These are phyloP conservation scores for Puccinia triticina DNA, from an alignment of 1,284 basidiomycete genomes.

Conservation along the genomic window DNA sequence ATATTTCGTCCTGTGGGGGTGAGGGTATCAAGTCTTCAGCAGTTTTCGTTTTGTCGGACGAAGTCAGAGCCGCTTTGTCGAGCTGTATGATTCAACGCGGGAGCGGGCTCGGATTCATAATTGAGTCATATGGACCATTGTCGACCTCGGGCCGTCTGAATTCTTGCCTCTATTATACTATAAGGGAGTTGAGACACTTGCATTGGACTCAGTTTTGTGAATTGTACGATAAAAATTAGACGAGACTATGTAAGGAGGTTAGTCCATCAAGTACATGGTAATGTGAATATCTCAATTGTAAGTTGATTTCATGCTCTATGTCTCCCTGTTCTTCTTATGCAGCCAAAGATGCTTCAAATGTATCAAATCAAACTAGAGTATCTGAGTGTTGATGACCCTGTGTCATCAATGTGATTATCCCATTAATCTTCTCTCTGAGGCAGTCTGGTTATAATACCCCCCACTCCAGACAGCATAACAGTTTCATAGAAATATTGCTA, in stretches of 20 bases:
- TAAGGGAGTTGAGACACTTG: background rate
- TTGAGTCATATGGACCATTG: background rate
- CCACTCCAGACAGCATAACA: too few relatives aligned
- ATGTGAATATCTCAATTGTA: background rate
- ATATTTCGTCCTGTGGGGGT: too few relatives aligned
- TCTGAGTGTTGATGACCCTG: conserved; percentile 5
- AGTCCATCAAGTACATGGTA: background rate
- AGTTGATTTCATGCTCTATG: background rate
- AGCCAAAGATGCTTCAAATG: conserved; percentile 18
- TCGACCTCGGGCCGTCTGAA: background rate
- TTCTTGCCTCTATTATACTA: background rate
- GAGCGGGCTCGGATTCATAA: background rate
- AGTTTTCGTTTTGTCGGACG: too few relatives aligned
- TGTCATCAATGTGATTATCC: background rate
- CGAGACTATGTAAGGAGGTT: background rate
- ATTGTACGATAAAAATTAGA: too few relatives aligned
- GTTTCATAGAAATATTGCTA: too few relatives aligned
- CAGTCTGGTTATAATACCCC: background rate
- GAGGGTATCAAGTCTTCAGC: too few relatives aligned
- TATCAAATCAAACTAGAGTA: conserved; percentile 31
- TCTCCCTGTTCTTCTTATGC: background rate
- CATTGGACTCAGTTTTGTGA: too few relatives aligned
- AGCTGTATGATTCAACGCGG: background rate
- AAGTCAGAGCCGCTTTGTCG: too few relatives aligned
- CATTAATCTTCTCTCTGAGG: conserved; percentile 25